Conservation (phyloP, 176 grass and related monocot species). For the Microstegium vimineum region DNA sequence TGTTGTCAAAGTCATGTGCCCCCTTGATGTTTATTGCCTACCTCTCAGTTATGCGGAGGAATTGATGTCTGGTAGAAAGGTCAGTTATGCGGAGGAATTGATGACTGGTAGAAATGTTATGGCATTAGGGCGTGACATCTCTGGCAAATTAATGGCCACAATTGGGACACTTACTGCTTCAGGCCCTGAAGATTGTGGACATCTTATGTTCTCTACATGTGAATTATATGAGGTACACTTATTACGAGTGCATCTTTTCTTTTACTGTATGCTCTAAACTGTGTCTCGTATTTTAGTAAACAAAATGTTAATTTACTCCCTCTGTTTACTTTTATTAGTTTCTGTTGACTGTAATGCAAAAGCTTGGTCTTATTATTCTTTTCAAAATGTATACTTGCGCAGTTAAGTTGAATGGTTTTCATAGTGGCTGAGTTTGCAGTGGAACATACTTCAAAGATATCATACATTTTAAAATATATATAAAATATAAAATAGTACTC, state of each 20-base stretch:
- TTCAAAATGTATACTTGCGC: background rate
- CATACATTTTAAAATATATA: background rate
- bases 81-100: background rate
- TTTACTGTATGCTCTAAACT: background rate
- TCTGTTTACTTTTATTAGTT: background rate
- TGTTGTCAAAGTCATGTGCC: background rate
- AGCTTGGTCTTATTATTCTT: background rate
- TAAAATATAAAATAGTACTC: background rate
- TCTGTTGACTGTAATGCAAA: background rate
- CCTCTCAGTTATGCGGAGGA: background rate
- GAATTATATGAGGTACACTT: constrained; percentile 21
- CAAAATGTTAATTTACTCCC: background rate
- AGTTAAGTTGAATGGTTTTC: background rate
- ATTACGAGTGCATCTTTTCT: background rate
- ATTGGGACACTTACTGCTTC: background rate
- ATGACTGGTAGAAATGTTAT: background rate
- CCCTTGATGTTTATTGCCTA: background rate
- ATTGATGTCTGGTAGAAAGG: background rate
- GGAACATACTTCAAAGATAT: background rate
- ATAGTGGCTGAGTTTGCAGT: background rate
- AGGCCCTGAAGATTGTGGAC: background rate
- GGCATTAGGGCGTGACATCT: background rate
- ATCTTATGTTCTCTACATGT: background rate
- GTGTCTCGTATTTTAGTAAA: background rate
- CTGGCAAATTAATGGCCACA: constrained; percentile 6